Percentiles rank a stretch among this genome's conserved stretches.
Conservation (phyloP, 495 filamentous ascomycete species). For the Immersiella caudata region DNA sequence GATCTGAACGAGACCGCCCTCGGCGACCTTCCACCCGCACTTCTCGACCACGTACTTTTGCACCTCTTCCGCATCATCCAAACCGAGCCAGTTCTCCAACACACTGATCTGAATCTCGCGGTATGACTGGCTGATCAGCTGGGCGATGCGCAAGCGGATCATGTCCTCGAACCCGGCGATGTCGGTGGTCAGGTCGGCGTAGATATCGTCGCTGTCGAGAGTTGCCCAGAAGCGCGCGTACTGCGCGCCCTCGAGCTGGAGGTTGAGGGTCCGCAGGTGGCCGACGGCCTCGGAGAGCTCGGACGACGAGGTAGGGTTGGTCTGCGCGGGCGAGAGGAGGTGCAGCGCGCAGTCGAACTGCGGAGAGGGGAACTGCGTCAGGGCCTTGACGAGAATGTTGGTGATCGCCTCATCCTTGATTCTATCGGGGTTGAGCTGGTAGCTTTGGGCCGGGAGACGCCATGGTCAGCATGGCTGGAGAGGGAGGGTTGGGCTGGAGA, state of each 20-base stretch:
- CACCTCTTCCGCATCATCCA: constrained; percentile 71
- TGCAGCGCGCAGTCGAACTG: constrained; percentile 93
- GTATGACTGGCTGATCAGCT: constrained; percentile 84
- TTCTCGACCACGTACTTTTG: constrained; percentile 80
- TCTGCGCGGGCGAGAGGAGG: constrained; percentile 66
- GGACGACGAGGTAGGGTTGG: constrained; percentile 47
- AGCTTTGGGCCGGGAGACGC: constrained; percentile 55
- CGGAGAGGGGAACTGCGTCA: constrained; percentile 95
- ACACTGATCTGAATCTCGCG: constrained; percentile 75
- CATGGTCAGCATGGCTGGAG: not conserved
- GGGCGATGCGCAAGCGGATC: constrained; percentile 87
- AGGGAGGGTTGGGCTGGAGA: not conserved
- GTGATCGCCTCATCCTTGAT: constrained; percentile 94
- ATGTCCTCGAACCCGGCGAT: constrained; percentile 96
- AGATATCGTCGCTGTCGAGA: constrained; percentile 90
- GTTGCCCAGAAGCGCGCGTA: constrained; percentile 93
- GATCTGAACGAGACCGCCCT: constrained; percentile 58
- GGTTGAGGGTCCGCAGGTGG: constrained; percentile 82
- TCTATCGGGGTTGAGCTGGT: constrained; percentile 99
- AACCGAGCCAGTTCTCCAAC: constrained; percentile 85
- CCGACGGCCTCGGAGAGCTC: constrained; percentile 83
- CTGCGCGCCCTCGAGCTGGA: constrained; percentile 80
- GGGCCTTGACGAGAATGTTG: constrained; percentile 96
- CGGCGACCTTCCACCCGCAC: constrained; percentile 81
- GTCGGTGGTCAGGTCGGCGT: constrained; percentile 92